Base-by-base conservation (phyloP, 495 filamentous ascomycete genomes). In the Hypoxylon fragiforme region DNA sequence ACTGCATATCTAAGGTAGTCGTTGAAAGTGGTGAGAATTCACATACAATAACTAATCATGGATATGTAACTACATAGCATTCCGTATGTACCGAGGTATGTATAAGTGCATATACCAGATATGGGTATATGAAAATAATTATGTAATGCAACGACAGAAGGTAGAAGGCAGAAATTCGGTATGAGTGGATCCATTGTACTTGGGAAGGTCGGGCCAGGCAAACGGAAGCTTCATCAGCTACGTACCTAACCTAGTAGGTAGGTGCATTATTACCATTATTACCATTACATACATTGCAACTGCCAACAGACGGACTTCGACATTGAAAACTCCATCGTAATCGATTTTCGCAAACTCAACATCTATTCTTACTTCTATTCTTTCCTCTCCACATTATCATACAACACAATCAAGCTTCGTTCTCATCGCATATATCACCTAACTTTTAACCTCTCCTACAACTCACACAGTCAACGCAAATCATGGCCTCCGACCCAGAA, bases 401-500 rank as follows among this genome's bases (percentile, higher is more conserved):
- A 28, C 14, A 19, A 2, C 34, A 31, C 24, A 24, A 20, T 5
- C n/a, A 9, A 28, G 4, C 24, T 28, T 28, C 24, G 24, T 41
- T 35, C 47, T 20, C 12, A 15, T 32, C 32, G 3, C 16, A 37
- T 15, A 36, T 26, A 7, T 15, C 31, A 13, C 21, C 9, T 18
- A 14, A 42, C 8, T 6, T 21, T 37, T 7, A 11, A 32, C 30
- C 16, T 12, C 22, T 13, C 20, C 19, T 14, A 24, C 38, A 35
- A 48, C 28, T 26, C 38, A 12, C 30, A 35, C 39, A 50, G 32
- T 24, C 44, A 44, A 45, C 28, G 45, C 34, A 48, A 1, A 52
- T 19, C 26, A 77, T 76, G 72, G 55, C 72, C 54, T 70, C 73
- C 44, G 79, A 77, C 41, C 70, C 75, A 60, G 91, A 95, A 80